phyloP scores from a whole-genome alignment of 768 basidiomycete genomes.

The Phanerochaete carnosa region DNA sequence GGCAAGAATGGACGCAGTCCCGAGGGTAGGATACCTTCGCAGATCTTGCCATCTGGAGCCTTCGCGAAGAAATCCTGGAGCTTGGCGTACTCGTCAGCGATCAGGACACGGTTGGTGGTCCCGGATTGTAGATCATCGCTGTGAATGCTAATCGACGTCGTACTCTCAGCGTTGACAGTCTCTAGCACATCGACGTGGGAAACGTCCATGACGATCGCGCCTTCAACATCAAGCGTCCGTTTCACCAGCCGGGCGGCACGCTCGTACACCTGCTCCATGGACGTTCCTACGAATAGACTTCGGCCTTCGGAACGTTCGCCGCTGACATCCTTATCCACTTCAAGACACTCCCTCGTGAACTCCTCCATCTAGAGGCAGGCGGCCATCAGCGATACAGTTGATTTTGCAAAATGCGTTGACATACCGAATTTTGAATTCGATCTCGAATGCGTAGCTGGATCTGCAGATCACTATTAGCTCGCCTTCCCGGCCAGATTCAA shows the following conservation, averaged over 20 bases:
- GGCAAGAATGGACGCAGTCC: constrained; percentile 83
- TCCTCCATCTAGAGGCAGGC: constrained; percentile 72
- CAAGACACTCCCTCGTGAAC: constrained; percentile 91
- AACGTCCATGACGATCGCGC: constrained; percentile 89
- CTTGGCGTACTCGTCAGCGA: constrained; percentile 67
- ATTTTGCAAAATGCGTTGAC: neutral
- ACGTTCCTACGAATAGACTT: constrained; percentile 23
- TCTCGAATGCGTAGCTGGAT: constrained; percentile 90
- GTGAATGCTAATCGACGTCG: constrained; percentile 67
- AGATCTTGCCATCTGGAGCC: constrained; percentile 83
- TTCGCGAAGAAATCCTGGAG: constrained; percentile 76
- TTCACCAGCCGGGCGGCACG: constrained; percentile 88
- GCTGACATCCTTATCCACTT: constrained; percentile 67
- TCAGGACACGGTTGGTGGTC: constrained; percentile 45
- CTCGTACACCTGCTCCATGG: constrained; percentile 90
- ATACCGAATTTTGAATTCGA: constrained; percentile 83
- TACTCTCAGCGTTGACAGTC: constrained; percentile 54
- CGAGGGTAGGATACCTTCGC: constrained; percentile 82
- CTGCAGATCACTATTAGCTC: constrained; percentile 31
- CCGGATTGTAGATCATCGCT: constrained; percentile 56
- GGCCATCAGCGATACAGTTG: neutral
- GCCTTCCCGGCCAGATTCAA: neutral
- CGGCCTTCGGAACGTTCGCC: constrained; percentile 34
- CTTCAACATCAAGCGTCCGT: constrained; percentile 88
- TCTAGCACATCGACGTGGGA: constrained; percentile 88